phyloP scores from a whole-genome alignment of 768 basidiomycete genomes.

The Bullera alba region DNA sequence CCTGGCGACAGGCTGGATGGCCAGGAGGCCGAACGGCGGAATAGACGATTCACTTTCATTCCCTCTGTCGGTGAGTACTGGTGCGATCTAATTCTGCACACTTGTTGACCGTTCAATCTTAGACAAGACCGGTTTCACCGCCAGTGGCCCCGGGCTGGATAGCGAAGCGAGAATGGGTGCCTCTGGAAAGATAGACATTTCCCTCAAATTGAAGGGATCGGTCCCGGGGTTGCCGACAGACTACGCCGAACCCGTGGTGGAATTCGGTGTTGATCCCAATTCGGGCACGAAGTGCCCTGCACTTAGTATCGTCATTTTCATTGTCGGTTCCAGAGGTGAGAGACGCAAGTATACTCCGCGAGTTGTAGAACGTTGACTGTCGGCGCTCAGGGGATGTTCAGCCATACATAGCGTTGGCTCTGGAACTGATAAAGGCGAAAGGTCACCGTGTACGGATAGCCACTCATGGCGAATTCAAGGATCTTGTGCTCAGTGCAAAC shows the following conservation, averaged over 20 bases:
- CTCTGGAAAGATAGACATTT: slow-evolving; percentile 42
- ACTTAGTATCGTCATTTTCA: slow-evolving; percentile 59
- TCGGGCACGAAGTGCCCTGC: slow-evolving; percentile 27
- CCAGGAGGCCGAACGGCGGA: no score
- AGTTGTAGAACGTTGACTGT: neutral
- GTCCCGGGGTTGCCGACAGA: slow-evolving; percentile 54
- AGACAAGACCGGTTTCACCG: slow-evolving; percentile 4
- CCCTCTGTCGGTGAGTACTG: no score
- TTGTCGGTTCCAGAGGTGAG: slow-evolving; percentile 61
- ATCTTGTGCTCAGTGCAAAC: slow-evolving; percentile 53
- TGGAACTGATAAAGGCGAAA: slow-evolving; percentile 48
- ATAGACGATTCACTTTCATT: no score
- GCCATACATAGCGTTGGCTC: slow-evolving; percentile 56
- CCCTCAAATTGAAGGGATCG: slow-evolving; percentile 50
- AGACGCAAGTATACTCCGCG: neutral
- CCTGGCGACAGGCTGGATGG: no score
- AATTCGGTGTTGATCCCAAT: slow-evolving; percentile 49
- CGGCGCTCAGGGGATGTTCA: slow-evolving; percentile 54
- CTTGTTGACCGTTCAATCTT: no score
- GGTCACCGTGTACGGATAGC: slow-evolving; percentile 58
- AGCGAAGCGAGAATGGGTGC: slow-evolving; percentile 31
- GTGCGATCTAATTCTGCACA: no score
- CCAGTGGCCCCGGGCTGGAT: slow-evolving; percentile 34
- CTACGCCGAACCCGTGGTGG: slow-evolving; percentile 51
- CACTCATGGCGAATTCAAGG: slow-evolving; percentile 54